Conservation (phyloP, 192 early-diverging fungal species). For the Backusella psychrophila region DNA sequence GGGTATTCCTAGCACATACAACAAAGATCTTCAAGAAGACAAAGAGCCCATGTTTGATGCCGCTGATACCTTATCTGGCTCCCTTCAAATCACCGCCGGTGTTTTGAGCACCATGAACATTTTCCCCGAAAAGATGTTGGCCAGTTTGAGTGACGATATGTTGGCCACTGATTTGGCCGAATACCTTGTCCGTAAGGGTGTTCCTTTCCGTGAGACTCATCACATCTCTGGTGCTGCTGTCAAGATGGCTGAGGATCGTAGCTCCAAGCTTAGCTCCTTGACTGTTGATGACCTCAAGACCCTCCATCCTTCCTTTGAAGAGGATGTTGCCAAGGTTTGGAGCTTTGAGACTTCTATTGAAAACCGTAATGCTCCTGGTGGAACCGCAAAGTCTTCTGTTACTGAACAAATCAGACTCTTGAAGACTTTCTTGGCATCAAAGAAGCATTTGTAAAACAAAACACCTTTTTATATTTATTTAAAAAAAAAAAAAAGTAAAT, state of each 20-base stretch:
- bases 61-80: constrained; percentile 84
- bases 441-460: neutral
- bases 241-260: constrained; percentile 85
- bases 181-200: constrained; percentile 96
- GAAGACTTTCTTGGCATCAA: constrained; percentile 54
- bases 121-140: constrained; percentile 80
- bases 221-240: constrained; percentile 97
- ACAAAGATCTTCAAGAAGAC: constrained; percentile 99
- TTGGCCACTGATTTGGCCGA: constrained; percentile 98
- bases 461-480: neutral
- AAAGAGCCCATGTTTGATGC: constrained; percentile 99
- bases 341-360: constrained; percentile 92
- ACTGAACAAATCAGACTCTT: constrained; percentile 77
- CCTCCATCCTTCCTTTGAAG: constrained; percentile 82
- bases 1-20: constrained; percentile 96
- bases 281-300: constrained; percentile 77
- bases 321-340: constrained; percentile 83
- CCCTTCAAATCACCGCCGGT: constrained; percentile 90
- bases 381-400: constrained; percentile 81
- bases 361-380: constrained; percentile 83
- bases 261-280: constrained; percentile 70
- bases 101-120: constrained; percentile 90
- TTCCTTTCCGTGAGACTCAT: constrained; percentile 99
- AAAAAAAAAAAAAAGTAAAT: neutral
- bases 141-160: constrained; percentile 86